These are phyloP conservation scores for Yarrowia keelungensis DNA, from an alignment of 805 yeast genomes.

Conservation along the genomic window DNA sequence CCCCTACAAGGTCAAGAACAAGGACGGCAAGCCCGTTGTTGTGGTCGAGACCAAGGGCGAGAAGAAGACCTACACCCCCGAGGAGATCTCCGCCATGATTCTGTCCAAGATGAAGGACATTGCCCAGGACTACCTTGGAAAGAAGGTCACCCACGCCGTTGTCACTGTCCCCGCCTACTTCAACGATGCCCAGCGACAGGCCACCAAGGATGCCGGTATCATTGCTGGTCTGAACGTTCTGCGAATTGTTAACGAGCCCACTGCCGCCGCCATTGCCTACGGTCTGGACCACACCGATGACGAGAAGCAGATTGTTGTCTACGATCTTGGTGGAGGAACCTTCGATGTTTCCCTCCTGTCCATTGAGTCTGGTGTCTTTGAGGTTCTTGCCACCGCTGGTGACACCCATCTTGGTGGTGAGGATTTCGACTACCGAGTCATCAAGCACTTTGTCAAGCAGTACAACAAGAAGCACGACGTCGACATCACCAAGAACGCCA, in stretches of 20 bases:
- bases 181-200: conserved; percentile 94
- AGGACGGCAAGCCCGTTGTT: conserved; percentile 82
- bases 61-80: conserved; percentile 81
- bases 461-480: conserved; percentile 92
- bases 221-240: conserved; percentile 88
- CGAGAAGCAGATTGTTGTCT: conserved; percentile 89
- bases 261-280: conserved; percentile 98
- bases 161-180: conserved; percentile 94
- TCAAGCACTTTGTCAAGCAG: conserved; percentile 78
- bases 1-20: conserved; percentile 74
- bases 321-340: conserved; percentile 98
- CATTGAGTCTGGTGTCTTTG: conserved; percentile 90
- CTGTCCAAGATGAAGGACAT: conserved; percentile 90
- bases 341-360: conserved; percentile 89
- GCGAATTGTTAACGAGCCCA: conserved; percentile 92
- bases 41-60: conserved; percentile 78
- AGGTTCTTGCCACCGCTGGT: conserved; percentile 93
- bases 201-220: conserved; percentile 91
- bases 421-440: conserved; percentile 90
- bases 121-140: conserved; percentile 90
- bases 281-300: conserved; percentile 81
- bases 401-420: conserved; percentile 98
- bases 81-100: conserved; percentile 92
- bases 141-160: conserved; percentile 84
- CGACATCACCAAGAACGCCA: conserved; percentile 79